Percentiles rank a stretch among this genome's conserved stretches.
Evolutionary conservation across 805 yeast species (phyloP).

Genomic region (Hanseniaspora thailandica): DNA sequence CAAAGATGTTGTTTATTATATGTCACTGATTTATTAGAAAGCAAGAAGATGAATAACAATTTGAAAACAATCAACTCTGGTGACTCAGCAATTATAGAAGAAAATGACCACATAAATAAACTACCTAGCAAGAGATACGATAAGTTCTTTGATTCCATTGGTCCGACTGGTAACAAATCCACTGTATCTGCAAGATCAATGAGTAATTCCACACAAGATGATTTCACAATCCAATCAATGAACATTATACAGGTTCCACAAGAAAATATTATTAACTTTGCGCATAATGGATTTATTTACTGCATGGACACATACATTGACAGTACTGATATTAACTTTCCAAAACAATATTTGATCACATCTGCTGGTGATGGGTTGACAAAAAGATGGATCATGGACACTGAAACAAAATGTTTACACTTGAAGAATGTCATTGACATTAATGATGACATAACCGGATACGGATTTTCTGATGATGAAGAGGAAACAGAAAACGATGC

Average conservation of each 20-base stretch:
- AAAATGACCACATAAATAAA: conserved; percentile 17
- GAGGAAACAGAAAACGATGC: conserved; percentile 38
- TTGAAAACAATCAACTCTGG: neutral
- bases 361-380: conserved; percentile 89
- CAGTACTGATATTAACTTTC: conserved; percentile 5
- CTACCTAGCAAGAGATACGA: conserved; percentile 62
- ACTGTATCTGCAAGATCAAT: neutral
- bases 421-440: conserved; percentile 17
- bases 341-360: conserved; percentile 37
- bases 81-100: neutral
- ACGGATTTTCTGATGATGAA: conserved; percentile 1
- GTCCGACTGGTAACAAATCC: conserved; percentile 53
- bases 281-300: conserved; percentile 86
- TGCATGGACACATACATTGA: conserved; percentile 33
- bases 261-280: conserved; percentile 58
- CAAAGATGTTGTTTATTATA: conserved; percentile 84
- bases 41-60: conserved; percentile 20
- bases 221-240: conserved; percentile 16
- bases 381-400: conserved; percentile 59
- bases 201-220: neutral
- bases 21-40: conserved; percentile 35
- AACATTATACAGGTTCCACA: conserved; percentile 56
- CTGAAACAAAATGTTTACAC: conserved; percentile 16
- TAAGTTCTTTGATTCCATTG: conserved; percentile 79
- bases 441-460: neutral